Evolutionary conservation across 75 land plant genomes (phyloP).

Genomic region (Pinus tabuliformis): DNA sequence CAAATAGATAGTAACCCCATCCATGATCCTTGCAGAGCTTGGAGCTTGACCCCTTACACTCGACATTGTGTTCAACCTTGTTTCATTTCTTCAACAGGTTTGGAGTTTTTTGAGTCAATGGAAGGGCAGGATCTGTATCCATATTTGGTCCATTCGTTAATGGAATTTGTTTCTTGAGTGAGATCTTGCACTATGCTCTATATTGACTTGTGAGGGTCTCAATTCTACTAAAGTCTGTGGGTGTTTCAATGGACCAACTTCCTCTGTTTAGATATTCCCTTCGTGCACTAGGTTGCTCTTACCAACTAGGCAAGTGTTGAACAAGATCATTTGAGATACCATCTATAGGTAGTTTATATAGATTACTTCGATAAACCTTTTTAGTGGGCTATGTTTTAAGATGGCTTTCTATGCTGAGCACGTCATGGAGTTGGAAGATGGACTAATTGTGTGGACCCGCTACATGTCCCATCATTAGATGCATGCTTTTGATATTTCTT

Average conservation of each 20-base stretch:
- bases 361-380: background rate
- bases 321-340: background rate
- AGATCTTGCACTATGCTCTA: background rate
- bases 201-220: background rate
- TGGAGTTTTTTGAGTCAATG: too few relatives aligned
- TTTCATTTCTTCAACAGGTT: too few relatives aligned
- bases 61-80: too few relatives aligned
- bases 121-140: background rate
- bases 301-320: background rate
- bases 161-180: background rate
- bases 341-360: background rate
- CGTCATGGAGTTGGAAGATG: background rate
- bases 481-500: too few relatives aligned
- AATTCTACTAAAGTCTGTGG: background rate
- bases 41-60: too few relatives aligned
- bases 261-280: background rate
- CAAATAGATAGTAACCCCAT: too few relatives aligned
- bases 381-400: background rate
- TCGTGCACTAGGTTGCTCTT: background rate
- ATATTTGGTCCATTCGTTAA: background rate
- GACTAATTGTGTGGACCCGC: too few relatives aligned
- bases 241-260: background rate
- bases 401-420: background rate
- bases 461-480: background rate
- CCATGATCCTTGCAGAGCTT: too few relatives aligned